Evolutionary conservation across 768 basidiomycete genomes (phyloP), one percentile per base, ranked within the genome.

Genomic region (Russula sp.): DNA sequence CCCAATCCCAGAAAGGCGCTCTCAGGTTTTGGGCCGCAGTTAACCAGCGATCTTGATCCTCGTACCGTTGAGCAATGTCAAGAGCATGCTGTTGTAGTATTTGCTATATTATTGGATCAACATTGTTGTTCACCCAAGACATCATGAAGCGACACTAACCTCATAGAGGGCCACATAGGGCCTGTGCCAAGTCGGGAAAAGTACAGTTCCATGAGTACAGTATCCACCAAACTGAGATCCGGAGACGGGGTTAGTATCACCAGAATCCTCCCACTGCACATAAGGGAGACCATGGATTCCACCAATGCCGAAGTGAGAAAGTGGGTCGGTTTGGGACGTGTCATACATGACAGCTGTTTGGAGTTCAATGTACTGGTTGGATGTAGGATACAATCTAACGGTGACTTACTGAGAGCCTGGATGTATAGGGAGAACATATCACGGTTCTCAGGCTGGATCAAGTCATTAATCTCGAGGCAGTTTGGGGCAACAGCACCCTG

Each of bases 111-210:
- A 49, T 41, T 34, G 6, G 18, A 25, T 48, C 36, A 36, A 35
- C 34, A 35, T 6, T 32, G 1, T 36, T 25, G 41, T 6, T 13
- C 11, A 2, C 5, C 32, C 9, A 14, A 48, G 34, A 9, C n/a
- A 6, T 36, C 32, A 14, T 48, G 18, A 32, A 34, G 29, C 13
- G 45, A 4, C 16, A 41, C 22, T 5, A n/a, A 50, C 46, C 36
- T 48, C 49, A 29, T 48, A 58, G 4, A 51, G 57, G 22, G 41
- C 38, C 20, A 58, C 48, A n/a, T 50, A 51, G 1, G 80, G 79
- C 51, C 83, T 70, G 63, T 84, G 81, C 78, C 79, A 83, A 6
- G 78, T 81, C 8, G 81, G 81, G 72, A 82, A 82, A 5, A 82
- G 69, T 9, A 77, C 73, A 2, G 77, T 77, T 22, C 78, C 79